phyloP scores from a whole-genome alignment of 768 basidiomycete genomes.

The Galerina marginata region DNA sequence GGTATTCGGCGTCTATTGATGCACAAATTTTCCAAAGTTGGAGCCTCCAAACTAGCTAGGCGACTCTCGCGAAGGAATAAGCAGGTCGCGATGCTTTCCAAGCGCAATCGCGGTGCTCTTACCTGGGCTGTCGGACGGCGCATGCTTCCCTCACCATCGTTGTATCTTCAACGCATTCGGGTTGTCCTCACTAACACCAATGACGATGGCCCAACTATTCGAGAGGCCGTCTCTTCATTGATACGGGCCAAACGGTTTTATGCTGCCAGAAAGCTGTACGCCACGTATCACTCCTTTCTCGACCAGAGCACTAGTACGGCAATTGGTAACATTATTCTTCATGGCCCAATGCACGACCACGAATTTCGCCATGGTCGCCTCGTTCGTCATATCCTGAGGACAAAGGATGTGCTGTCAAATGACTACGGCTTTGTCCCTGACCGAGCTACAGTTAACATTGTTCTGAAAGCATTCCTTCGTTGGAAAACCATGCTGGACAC shows the following conservation, averaged over 20 bases:
- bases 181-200: slow-evolving; percentile 30
- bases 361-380: slow-evolving; percentile 47
- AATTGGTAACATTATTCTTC: slow-evolving; percentile 63
- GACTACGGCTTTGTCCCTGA: slow-evolving; percentile 63
- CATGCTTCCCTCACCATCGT: slow-evolving; percentile 17
- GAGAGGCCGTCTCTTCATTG: slow-evolving; percentile 42
- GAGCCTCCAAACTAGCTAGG: slow-evolving; percentile 36
- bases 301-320: slow-evolving; percentile 41
- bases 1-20: slow-evolving; percentile 39
- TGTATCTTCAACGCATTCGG: slow-evolving; percentile 25
- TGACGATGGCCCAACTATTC: slow-evolving; percentile 31
- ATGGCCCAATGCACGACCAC: slow-evolving; percentile 41
- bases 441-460: slow-evolving; percentile 71
- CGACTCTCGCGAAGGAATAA: slow-evolving; percentile 11
- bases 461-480: slow-evolving; percentile 63
- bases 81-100: not conserved
- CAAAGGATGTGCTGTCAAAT: slow-evolving; percentile 47
- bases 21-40: slow-evolving; percentile 32
- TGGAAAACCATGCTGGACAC: slow-evolving; percentile 53
- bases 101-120: slow-evolving; percentile 28
- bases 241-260: slow-evolving; percentile 45
- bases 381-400: slow-evolving; percentile 46
- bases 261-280: slow-evolving; percentile 51
- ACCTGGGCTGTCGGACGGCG: slow-evolving; percentile 31
- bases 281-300: slow-evolving; percentile 29